phyloP scores from a whole-genome alignment of 1,139 yeast species.

The Suhomyces panamericanus region DNA sequence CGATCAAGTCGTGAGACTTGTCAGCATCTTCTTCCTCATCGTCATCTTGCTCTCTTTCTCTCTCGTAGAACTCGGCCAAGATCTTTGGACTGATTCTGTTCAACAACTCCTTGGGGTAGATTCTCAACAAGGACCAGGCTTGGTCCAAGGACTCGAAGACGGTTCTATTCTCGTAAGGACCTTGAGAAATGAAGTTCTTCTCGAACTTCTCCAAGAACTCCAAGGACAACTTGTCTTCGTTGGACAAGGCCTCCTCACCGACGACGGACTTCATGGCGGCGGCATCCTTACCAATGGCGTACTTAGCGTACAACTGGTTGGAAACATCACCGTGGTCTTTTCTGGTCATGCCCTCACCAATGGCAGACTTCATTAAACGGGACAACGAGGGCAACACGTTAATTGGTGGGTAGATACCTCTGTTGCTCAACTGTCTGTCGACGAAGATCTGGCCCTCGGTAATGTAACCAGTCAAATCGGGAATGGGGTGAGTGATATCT shows the following conservation, averaged over 20 bases:
- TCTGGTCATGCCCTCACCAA: conserved; percentile 99
- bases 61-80: conserved; percentile 89
- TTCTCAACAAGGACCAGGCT: conserved; percentile 97
- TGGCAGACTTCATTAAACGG: conserved; percentile 98
- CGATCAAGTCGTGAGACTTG: conserved; percentile 42
- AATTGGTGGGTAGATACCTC: conserved; percentile 98
- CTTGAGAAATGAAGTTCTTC: conserved; percentile 91
- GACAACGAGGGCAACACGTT: conserved; percentile 96
- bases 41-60: conserved; percentile 65
- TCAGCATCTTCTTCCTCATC: conserved; percentile 50
- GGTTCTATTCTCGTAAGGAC: conserved; percentile 93
- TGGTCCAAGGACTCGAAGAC: conserved; percentile 94
- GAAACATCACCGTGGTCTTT: conserved; percentile 99
- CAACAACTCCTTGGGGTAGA: conserved; percentile 97
- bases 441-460: conserved; percentile 98
- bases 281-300: conserved; percentile 99
- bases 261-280: conserved; percentile 99
- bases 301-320: conserved; percentile 96
- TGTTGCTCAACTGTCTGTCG: conserved; percentile 93
- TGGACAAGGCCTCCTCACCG: conserved; percentile 98
- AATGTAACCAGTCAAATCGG: conserved; percentile 98
- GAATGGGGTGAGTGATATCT: conserved; percentile 99
- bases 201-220: conserved; percentile 98
- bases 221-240: conserved; percentile 93
- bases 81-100: conserved; percentile 98